Conservation (phyloP, 176 grass and related monocot species). For the Aegilops bicornis region DNA sequence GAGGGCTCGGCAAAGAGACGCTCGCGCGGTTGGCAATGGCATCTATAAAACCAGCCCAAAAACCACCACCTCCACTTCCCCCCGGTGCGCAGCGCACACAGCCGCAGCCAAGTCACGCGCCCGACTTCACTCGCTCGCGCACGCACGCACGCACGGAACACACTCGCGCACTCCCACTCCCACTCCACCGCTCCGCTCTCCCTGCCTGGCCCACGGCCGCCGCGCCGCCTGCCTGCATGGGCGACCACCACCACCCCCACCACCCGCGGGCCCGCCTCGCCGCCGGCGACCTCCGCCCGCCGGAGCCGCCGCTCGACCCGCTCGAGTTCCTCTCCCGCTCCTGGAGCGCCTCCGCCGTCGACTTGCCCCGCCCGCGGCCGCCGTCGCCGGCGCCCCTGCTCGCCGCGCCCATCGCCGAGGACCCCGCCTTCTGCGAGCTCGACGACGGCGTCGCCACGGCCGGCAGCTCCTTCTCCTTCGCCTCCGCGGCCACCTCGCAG, state of each 20-base stretch:
- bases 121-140: neutral
- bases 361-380: constrained; percentile 37
- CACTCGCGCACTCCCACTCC: neutral
- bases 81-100: neutral
- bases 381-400: constrained; percentile 27
- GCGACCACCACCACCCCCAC: constrained; percentile 28
- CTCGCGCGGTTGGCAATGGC: neutral
- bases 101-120: neutral
- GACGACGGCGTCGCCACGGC: constrained; percentile 49
- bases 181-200: neutral
- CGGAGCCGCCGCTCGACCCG: constrained; percentile 63
- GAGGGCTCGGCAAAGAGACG: neutral
- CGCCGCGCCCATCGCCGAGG: constrained; percentile 62
- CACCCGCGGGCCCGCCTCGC: neutral
- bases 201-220: neutral
- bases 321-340: constrained; percentile 93
- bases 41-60: neutral
- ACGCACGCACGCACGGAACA: neutral
- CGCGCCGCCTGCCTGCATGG: constrained; percentile 23
- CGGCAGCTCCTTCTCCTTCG: constrained; percentile 93
- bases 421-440: constrained; percentile 57
- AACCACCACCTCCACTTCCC: neutral
- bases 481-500: constrained; percentile 91
- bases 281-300: constrained; percentile 45
- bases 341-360: constrained; percentile 75